phyloP scores from a whole-genome alignment of 139 green algal species.

The Coccomyxa sp. region DNA sequence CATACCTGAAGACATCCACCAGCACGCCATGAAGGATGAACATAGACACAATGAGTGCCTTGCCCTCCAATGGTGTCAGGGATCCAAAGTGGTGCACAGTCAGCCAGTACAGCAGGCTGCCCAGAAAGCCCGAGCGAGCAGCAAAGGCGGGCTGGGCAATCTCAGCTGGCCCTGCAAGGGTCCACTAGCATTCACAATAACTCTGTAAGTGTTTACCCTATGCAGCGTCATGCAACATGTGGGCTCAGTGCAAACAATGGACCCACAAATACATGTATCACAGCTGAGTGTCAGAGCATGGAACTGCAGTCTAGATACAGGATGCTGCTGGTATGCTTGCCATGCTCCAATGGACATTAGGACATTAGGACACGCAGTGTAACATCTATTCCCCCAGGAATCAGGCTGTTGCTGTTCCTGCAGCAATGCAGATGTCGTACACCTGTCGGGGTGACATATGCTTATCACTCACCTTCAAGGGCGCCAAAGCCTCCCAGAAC shows the following conservation, averaged over 20 bases:
- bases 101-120: constrained; percentile 23
- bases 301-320: not conserved
- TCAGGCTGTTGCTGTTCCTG: no score
- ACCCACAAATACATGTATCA: not conserved
- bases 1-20: constrained; percentile 21
- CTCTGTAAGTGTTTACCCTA: not conserved
- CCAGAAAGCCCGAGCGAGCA: constrained; percentile 22
- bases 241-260: no score
- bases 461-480: constrained; percentile 10
- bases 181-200: not conserved
- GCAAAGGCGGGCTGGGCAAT: constrained; percentile 24
- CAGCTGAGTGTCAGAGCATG: not conserved
- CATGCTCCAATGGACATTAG: not conserved
- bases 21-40: constrained; percentile 33
- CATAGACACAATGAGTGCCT: constrained; percentile 30
- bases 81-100: constrained; percentile 23
- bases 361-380: no score
- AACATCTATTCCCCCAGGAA: no score
- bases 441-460: not conserved
- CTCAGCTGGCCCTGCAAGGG: constrained; percentile 27
- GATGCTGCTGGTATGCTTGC: not conserved
- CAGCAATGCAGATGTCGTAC: no score
- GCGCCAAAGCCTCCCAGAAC: constrained; percentile 20
- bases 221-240: no score
- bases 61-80: constrained; percentile 28